Conservation (phyloP, 768 basidiomycete genomes). For the Leccinum variicolor region DNA sequence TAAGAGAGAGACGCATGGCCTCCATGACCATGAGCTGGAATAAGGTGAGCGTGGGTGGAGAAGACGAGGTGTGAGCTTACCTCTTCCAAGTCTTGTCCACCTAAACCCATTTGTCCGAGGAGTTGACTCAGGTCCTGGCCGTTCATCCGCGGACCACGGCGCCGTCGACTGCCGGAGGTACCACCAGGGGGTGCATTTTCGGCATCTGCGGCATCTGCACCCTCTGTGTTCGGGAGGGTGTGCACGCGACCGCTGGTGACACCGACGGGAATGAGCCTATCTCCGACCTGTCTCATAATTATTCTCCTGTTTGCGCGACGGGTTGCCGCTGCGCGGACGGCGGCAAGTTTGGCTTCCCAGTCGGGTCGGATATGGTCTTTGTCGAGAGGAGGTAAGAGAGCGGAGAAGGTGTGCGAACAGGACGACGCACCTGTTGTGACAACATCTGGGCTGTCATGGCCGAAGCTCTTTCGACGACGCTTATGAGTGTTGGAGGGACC, state of each 20-base stretch:
- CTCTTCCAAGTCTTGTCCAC: constrained; percentile 91
- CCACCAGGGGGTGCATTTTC: constrained; percentile 32
- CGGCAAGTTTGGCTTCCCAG: constrained; percentile 95
- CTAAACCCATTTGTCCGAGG: constrained; percentile 58
- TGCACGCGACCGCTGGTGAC: constrained; percentile 88
- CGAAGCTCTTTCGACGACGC: constrained; percentile 84
- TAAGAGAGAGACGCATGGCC: constrained; percentile 91
- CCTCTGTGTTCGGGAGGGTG: constrained; percentile 57
- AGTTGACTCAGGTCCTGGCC: constrained; percentile 63
- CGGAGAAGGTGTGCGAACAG: constrained; percentile 1
- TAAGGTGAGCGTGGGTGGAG: constrained; percentile 10
- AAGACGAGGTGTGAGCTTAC: constrained; percentile 37
- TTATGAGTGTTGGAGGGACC: constrained; percentile 51
- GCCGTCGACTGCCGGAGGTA: constrained; percentile 48
- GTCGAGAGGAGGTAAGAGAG: constrained; percentile 6
- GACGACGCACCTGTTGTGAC: constrained; percentile 75
- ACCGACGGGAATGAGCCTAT: constrained; percentile 94
- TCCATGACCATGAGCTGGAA: constrained; percentile 95
- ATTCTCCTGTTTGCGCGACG: constrained; percentile 93
- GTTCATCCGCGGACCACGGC: constrained; percentile 52
- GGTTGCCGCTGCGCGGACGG: constrained; percentile 93
- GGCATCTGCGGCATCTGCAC: constrained; percentile 39
- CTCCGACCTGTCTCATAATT: constrained; percentile 98
- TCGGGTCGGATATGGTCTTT: constrained; percentile 95
- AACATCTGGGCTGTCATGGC: constrained; percentile 82